These are phyloP conservation scores for Aspergillus ochraceus DNA, from an alignment of 2,329 filamentous ascomycete genomes.

Conservation along the genomic window DNA sequence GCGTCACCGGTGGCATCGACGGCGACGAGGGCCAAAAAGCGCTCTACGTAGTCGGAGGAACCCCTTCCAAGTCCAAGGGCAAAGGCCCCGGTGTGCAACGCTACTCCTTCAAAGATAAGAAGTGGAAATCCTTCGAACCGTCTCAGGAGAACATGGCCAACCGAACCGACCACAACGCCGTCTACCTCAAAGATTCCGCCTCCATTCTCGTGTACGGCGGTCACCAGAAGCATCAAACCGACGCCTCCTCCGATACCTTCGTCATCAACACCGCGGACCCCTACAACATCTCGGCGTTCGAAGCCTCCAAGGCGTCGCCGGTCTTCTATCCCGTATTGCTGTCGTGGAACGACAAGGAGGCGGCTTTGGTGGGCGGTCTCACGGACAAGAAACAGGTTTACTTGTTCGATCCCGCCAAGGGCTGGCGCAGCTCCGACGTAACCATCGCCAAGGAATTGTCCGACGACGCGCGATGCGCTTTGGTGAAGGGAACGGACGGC, in stretches of 20 bases:
- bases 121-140: constrained; percentile 59
- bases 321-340: constrained; percentile 70
- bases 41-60: constrained; percentile 81
- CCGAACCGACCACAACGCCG: constrained; percentile 71
- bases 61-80: constrained; percentile 44
- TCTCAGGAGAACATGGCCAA: constrained; percentile 61
- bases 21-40: constrained; percentile 60
- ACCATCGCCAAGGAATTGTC: constrained; percentile 62
- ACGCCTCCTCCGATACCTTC: constrained; percentile 72
- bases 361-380: constrained; percentile 73
- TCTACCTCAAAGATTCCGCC: constrained; percentile 69
- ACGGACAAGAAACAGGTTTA: constrained; percentile 67
- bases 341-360: constrained; percentile 69
- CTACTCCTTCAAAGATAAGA: constrained; percentile 57
- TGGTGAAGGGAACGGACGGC: constrained; percentile 71
- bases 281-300: constrained; percentile 61
- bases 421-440: constrained; percentile 69
- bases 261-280: constrained; percentile 67
- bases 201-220: constrained; percentile 81
- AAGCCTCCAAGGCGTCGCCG: constrained; percentile 59
- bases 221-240: constrained; percentile 58
- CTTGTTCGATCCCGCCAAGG: constrained; percentile 63
- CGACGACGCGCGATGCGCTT: constrained; percentile 60
- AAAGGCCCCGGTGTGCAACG: constrained; percentile 74
- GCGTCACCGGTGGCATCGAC: constrained; percentile 67